Base-by-base conservation (phyloP, 768 basidiomycete species). In the Podaxis sp. region DNA sequence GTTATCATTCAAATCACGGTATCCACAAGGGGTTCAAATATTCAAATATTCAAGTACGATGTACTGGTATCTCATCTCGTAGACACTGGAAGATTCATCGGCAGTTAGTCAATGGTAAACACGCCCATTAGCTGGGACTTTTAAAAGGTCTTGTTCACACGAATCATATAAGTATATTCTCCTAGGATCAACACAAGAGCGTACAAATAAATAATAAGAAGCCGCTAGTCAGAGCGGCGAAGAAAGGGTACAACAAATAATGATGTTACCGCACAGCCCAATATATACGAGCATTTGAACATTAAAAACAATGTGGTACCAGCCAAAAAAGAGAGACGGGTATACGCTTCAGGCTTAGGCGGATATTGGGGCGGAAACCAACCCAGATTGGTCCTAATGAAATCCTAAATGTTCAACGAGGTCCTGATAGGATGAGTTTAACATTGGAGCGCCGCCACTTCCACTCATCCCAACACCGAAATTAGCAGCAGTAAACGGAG, bases 401-500 rank as follows among this genome's bases (percentile, higher is more conserved):
- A 80, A 81, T 7, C 88, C 88, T 49, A 90, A 76, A 66, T 90
- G 88, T 69, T 89, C 85, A 49, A 87, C 83, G 49, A 90, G 86
- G 64, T 78, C 82, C 69, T 85, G 82, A 87, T 88, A 90, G 0
- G 85, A 81, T 17, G 86, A 74, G 68, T 90, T 86, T 58, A 89
- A 66, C 33, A 78, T 71, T 25, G n/a, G 37, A 9, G 8, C 19
- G n/a, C 65, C 70, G 57, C 71, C 66, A 62, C 49, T 27, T 4
- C 58, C 59, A 64, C 38, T 24, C 54, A 55, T 41, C 19, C 54
- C 19, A 43, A 11, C 29, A 61, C 33, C 33, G 25, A 61, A 61
- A 47, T 55, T 61, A 22, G 33, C 53, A 25, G 60, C 60, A 8
- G 60, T 46, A 33, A 61, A 61, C 3, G 60, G 60, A 8, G 60